These are phyloP conservation scores for Camelina laxa DNA, from an alignment of 345 rosid genomes.

Conservation along the genomic window DNA sequence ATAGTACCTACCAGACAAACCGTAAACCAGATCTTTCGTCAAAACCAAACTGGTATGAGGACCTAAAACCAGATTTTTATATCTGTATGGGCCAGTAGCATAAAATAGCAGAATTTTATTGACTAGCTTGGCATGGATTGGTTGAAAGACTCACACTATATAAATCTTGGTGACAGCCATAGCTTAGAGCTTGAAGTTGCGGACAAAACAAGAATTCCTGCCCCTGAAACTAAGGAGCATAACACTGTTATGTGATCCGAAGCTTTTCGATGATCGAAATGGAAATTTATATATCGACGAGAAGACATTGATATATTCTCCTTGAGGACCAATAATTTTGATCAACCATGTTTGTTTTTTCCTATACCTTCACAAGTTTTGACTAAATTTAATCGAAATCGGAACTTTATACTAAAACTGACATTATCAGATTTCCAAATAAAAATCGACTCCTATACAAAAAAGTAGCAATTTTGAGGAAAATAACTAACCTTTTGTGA, in stretches of 20 bases:
- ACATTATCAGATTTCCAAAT: not conserved
- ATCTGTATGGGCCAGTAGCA: not conserved
- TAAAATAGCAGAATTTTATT: not conserved
- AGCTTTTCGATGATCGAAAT: not conserved
- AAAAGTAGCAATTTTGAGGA: not conserved
- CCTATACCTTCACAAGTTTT: not conserved
- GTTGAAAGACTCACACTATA: conserved; percentile 56
- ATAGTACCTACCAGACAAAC: conserved; percentile 57
- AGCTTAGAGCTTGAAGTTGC: conserved; percentile 33
- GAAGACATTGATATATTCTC: not conserved
- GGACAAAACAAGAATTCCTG: conserved; percentile 7
- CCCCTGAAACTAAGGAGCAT: conserved; percentile 19
- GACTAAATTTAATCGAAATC: not conserved
- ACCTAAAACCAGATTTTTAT: not conserved
- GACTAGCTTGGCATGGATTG: not conserved
- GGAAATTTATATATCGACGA: not conserved
- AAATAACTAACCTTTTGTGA: conserved; percentile 30
- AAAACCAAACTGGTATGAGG: conserved; percentile 23
- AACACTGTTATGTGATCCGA: not conserved
- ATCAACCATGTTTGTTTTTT: not conserved
- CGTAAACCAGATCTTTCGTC: not conserved
- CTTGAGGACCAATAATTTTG: not conserved
- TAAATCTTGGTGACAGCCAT: conserved; percentile 67
- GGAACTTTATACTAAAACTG: not conserved
- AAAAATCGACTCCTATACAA: not conserved